Evolutionary conservation across 108 stramenopile species (phyloP).

Genomic region (Skeletonema tropicum): DNA sequence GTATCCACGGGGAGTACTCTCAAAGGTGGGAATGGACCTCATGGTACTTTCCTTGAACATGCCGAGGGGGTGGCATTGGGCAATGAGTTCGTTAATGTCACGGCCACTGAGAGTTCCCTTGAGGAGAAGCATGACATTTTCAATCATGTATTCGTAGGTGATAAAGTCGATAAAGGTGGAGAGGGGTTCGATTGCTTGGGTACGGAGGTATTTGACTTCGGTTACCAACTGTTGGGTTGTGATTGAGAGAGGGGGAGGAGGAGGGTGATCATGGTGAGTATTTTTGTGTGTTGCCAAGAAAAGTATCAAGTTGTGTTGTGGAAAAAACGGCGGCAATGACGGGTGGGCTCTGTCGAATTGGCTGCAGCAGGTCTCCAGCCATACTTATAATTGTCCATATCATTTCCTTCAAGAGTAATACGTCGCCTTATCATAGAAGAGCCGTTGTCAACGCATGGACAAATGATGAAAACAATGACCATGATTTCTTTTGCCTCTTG

Average conservation of each 20-base stretch:
- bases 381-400: neutral
- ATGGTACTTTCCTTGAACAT: conserved; percentile 98
- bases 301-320: no score
- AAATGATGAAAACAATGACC: no score
- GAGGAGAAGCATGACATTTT: conserved; percentile 98
- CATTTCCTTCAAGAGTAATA: neutral
- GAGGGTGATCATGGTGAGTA: neutral
- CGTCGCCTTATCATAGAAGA: neutral
- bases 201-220: conserved; percentile 97
- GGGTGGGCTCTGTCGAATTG: neutral
- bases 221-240: conserved; percentile 78
- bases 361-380: no score
- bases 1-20: conserved; percentile 91
- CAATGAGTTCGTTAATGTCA: conserved; percentile 96
- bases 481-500: no score
- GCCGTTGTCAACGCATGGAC: no score
- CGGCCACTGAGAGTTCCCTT: conserved; percentile 95
- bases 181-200: conserved; percentile 96
- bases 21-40: conserved; percentile 97
- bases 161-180: conserved; percentile 98
- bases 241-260: neutral
- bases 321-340: conserved; percentile 7
- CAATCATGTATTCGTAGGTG: conserved; percentile 99
- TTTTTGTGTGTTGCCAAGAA: no score
- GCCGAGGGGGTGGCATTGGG: conserved; percentile 98